phyloP scores from a whole-genome alignment of 148 eudicot species.

The Salicornia ramosissima region DNA sequence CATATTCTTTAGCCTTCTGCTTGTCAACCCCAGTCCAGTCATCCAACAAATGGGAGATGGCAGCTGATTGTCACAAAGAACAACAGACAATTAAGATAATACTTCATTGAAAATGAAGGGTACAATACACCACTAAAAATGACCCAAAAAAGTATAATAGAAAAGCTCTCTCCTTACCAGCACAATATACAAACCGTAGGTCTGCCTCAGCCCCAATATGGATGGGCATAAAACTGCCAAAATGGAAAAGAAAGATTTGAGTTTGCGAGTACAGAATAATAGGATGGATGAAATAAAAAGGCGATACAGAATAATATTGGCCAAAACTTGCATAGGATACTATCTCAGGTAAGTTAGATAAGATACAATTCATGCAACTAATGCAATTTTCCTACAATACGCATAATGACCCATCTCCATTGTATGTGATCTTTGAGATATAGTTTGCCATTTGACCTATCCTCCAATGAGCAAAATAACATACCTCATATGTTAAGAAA shows the following conservation, averaged over 20 bases:
- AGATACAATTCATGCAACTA: background rate
- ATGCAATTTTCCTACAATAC: background rate
- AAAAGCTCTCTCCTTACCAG: conserved; percentile 47
- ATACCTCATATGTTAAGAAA: background rate
- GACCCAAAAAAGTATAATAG: background rate
- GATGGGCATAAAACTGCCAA: conserved; percentile 78
- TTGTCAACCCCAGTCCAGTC: conserved; percentile 86
- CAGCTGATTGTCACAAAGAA: conserved; percentile 46
- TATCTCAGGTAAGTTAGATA: background rate
- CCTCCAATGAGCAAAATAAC: too few relatives aligned
- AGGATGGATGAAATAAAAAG: background rate
- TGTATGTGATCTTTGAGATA: too few relatives aligned
- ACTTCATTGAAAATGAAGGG: background rate
- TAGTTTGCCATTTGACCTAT: too few relatives aligned
- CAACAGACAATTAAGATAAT: background rate
- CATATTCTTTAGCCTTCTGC: conserved; percentile 76
- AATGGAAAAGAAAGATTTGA: background rate
- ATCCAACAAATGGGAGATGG: conserved; percentile 71
- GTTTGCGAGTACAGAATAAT: background rate
- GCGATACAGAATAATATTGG: background rate
- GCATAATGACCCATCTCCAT: too few relatives aligned
- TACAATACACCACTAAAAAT: background rate
- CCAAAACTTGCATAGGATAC: background rate
- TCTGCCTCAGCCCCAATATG: conserved; percentile 88
- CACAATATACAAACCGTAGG: conserved; percentile 88